These are phyloP conservation scores for Colletotrichum coccodes DNA, from an alignment of 2,329 filamentous ascomycete genomes.

Conservation along the genomic window DNA sequence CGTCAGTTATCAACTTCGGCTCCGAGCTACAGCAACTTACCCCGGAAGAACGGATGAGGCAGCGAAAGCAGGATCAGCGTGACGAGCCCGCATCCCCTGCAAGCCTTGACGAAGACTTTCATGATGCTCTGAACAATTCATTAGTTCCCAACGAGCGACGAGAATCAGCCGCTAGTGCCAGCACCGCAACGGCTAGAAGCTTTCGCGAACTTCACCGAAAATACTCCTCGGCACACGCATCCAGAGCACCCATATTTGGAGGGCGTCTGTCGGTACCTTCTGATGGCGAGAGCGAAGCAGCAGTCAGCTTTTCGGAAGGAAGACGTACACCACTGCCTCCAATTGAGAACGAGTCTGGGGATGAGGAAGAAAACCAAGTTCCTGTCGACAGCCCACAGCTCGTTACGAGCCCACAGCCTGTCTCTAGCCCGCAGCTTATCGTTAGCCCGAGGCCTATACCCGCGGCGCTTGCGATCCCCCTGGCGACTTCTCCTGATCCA, in stretches of 20 bases:
- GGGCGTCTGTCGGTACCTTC: slow-evolving; percentile 59
- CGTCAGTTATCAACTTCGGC: slow-evolving; percentile 95
- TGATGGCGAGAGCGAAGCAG: slow-evolving; percentile 70
- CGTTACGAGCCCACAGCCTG: slow-evolving; percentile 1
- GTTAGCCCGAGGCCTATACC: slow-evolving; percentile 6
- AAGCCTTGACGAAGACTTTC: slow-evolving; percentile 53
- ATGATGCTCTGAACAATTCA: slow-evolving; percentile 58
- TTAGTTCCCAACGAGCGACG: slow-evolving; percentile 61
- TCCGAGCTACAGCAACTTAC: slow-evolving; percentile 86
- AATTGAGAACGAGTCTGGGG: slow-evolving; percentile 53
- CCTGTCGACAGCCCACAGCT: neutral
- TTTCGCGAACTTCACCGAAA: slow-evolving; percentile 71
- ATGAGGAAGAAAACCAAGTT: slow-evolving; percentile 26
- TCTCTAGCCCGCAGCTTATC: slow-evolving; percentile 6
- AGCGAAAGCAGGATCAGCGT: slow-evolving; percentile 64
- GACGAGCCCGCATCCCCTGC: slow-evolving; percentile 51
- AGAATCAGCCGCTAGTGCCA: slow-evolving; percentile 71
- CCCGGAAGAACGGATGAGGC: slow-evolving; percentile 76
- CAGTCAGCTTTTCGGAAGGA: slow-evolving; percentile 69
- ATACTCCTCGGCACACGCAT: slow-evolving; percentile 63
- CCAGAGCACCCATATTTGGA: slow-evolving; percentile 51
- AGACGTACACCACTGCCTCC: slow-evolving; percentile 65
- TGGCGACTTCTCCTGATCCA: neutral
- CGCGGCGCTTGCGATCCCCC: neutral
- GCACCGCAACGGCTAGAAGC: slow-evolving; percentile 74